Base-by-base conservation (phyloP, 129 eudicot genomes). In the Tagetes erecta region DNA sequence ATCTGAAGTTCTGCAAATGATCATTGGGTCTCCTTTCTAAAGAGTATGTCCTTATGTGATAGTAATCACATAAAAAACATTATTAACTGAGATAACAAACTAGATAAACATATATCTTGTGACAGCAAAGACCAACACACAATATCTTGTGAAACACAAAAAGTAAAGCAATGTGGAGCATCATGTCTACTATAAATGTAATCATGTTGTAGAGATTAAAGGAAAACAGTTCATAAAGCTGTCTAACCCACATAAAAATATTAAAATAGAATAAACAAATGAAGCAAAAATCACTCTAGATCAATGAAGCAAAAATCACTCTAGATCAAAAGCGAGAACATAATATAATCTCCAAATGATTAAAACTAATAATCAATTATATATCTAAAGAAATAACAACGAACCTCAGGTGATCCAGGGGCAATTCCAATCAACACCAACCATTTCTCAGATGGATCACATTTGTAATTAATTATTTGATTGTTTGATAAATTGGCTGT, bases 361-460 rank as follows among this genome's bases (percentile, higher is more conserved):
- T 45, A 47, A 60, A 30, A 45, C 8, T 44, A 38, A 9, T 40
- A 8, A 53, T 64, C 34, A 11, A 5, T 44, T 38, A 74, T 44
- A 33, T 69, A 42, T 71, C 49, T 68, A 49, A 30, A 80, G 34
- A 66, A 58, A 33, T 20, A 71, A 58, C 86, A 64, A 77, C 87
- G 74, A 74, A 91, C 97, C 93, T 95, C 99, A 49, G 94, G 83
- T 56, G 99, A 91, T 40, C 99, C 99, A 74, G 99, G 99, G 62
- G 97, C 96, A 70, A 95, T 95, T 56, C 97, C 99, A 83, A 95
- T 95, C 86, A 95, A 79, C 57, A 95, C 99, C 97, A 95, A 68
- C 99, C 99, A 95, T 68, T 95, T 95, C 71, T 95, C 99, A 20
- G 96, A 82, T 53, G 97, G 97, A 78, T 95, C 97, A 72, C 97